Base-by-base conservation (phyloP, 2,329 filamentous ascomycete genomes). In the Thelonectria olida region DNA sequence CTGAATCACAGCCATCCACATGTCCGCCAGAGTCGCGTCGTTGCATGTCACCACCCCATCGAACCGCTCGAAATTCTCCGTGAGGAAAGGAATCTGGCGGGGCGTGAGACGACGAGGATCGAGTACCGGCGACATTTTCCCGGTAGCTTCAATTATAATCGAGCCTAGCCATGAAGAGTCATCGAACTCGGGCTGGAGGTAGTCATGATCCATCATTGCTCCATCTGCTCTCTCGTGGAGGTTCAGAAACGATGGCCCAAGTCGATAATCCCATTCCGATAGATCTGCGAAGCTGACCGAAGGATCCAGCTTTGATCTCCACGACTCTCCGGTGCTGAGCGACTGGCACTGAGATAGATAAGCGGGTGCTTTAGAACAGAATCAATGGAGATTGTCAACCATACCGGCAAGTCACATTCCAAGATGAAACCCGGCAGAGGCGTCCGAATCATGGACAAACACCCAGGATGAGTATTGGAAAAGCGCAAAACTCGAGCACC, bases 221-320 rank as follows among this genome's bases (percentile, higher is more conserved):
- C 56, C 56, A 10, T 54, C 44, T 7, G 8, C 56, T 25, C 50
- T 54, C 12, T 59, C 56, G 31, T 49, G 15, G 3, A 59, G 39
- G 44, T 59, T 54, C 8, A 59, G 17, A 20, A 59, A 59, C 5
- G 56, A 50, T n/a, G 50, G 56, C 4, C 56, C 50, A 3, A 59
- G 56, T 5, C 56, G 42, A 25, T 59, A 59, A 17, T 59, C 50
- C 56, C 50, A 59, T 38, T 59, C 56, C 9, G 56, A 54, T 13
- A 48, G 9, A 9, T 50, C 50, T 54, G 50, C 44, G 4, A 59
- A 15, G 3, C 36, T 19, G 7, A 54, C 48, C 6, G 49, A 36
- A 19, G 44, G 6, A 19, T 59, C 56, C 5, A 59, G 7, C 13
- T 49, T 59, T 1, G 50, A 42, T n/a, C 53, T 59, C 56, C 50